phyloP scores from a whole-genome alignment of 345 rosid species.

The Pistacia integerrima region DNA sequence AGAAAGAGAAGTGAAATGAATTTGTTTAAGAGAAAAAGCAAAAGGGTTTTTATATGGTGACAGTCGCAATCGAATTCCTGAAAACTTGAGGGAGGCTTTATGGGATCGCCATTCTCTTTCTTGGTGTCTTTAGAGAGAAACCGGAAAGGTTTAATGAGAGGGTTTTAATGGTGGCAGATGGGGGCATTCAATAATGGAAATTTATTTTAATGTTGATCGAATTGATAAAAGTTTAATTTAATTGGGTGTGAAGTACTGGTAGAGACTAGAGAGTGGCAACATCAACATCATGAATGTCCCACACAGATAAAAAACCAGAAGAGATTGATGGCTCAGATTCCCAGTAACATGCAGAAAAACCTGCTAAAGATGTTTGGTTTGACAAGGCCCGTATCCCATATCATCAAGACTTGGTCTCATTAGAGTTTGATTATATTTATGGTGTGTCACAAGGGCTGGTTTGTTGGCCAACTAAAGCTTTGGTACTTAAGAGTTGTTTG shows the following conservation, averaged over 20 bases:
- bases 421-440: neutral
- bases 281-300: too few species aligned
- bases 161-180: neutral
- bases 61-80: conserved; percentile 20
- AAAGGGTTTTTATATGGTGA: conserved; percentile 10
- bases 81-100: conserved; percentile 5
- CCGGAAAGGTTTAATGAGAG: neutral
- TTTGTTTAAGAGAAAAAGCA: conserved; percentile 7
- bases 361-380: neutral
- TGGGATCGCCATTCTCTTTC: neutral
- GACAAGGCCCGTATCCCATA: neutral
- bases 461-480: too few species aligned
- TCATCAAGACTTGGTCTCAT: neutral
- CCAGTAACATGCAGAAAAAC: neutral
- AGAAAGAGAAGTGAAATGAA: neutral
- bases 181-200: neutral
- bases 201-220: too few species aligned
- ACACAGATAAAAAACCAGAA: neutral
- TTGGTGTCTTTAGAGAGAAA: neutral
- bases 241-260: neutral
- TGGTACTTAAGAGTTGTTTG: too few species aligned
- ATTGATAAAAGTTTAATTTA: too few species aligned
- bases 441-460: too few species aligned
- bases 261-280: neutral
- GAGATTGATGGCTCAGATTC: neutral